Conservation (phyloP, 768 basidiomycete genomes). For the Daedaleopsis nitida region DNA sequence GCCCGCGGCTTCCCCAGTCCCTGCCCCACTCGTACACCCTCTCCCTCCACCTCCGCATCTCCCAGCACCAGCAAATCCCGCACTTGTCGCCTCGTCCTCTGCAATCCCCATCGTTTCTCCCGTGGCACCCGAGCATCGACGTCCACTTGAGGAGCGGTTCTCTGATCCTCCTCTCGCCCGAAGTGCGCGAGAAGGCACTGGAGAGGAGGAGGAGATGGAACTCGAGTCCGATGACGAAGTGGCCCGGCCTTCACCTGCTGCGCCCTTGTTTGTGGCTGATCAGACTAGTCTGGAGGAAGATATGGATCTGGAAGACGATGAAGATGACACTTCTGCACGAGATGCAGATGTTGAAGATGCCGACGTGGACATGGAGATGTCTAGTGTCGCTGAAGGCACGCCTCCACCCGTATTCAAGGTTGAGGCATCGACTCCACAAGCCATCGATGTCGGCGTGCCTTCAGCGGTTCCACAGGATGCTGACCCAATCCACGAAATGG, state of each 20-base stretch:
- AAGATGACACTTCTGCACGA: background rate
- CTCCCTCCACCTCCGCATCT: background rate
- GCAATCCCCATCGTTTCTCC: background rate
- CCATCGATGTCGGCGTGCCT: background rate
- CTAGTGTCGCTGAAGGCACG: background rate
- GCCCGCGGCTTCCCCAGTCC: conserved; percentile 2
- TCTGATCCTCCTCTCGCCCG: background rate
- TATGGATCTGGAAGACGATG: conserved; percentile 7
- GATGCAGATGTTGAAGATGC: background rate
- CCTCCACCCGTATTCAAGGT: background rate
- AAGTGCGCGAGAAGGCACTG: conserved; percentile 3
- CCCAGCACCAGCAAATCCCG: too few species aligned
- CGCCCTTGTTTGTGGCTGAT: background rate
- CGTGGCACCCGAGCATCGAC: background rate
- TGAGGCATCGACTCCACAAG: background rate
- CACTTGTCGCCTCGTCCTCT: background rate
- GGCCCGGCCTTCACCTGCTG: background rate
- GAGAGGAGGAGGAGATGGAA: conserved; percentile 22
- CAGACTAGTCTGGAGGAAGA: background rate
- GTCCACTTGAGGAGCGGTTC: conserved; percentile 7
- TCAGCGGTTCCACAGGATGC: background rate
- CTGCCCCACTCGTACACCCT: background rate
- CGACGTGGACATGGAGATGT: conserved; percentile 12
- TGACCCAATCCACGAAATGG: background rate
- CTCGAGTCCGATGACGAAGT: conserved; percentile 17